Base-by-base conservation (phyloP, 164 flowering plant genomes). In the Vitis cinerea region DNA sequence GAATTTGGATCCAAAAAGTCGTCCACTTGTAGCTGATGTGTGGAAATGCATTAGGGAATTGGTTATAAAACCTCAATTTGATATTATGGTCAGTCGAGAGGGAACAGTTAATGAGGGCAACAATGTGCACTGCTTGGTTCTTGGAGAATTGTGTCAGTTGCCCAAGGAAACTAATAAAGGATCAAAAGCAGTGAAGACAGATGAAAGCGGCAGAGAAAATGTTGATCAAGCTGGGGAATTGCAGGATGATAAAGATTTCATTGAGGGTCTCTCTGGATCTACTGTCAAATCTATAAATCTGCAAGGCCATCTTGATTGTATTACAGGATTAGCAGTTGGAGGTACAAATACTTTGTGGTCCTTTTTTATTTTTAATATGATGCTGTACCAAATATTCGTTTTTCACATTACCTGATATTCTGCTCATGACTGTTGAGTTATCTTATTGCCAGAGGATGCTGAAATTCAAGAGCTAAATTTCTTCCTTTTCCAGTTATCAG, bases 271-370 rank as follows among this genome's bases (percentile, higher is more conserved):
- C 15, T 63, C 74, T 48, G 50, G 59, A n/a, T 84, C 86, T 62
- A 77, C 70, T 15, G 48, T 88, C 16, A 78, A 83, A 73, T 80
- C 72, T 65, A 72, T 77, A 64, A 83, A 82, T 59, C 57, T 95
- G 79, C 80, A 72, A 61, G 94, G 93, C 52, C 99, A 93, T 84
- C 85, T 74, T 66, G 92, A 89, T 80, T 85, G 88, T 75, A 81
- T 95, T 58, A 84, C 99, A 3, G 90, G 89, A 47, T 83, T 93
- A 71, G 85, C 96, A 71, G 72, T 91, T 77, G 94, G 96, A 82
- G 97, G 99, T 95, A 83, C 69, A 71, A 47, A 54, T 65, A 16
- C 52, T 54, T 50, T 70, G 13, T 10, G 44, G 11, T 12, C n/a
- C 47, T 50, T 14, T 10, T n/a, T 2, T 0, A 37, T 37, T 37